These are phyloP conservation scores for Paecilomyces dactylethromorphus DNA, from an alignment of 2,329 filamentous ascomycete genomes.

Conservation along the genomic window DNA sequence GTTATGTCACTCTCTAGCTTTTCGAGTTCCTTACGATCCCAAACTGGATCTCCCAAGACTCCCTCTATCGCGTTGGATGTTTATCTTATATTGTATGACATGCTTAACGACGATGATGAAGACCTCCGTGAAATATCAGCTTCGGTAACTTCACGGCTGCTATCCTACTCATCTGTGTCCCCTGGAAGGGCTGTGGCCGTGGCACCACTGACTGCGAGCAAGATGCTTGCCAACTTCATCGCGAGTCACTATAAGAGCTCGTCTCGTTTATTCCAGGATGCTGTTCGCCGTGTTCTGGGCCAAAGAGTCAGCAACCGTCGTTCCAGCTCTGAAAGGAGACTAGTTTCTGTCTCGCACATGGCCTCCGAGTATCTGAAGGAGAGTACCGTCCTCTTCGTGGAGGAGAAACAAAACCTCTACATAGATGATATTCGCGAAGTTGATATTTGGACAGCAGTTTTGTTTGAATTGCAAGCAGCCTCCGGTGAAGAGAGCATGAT, in stretches of 20 bases:
- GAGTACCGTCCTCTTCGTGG: slow-evolving; percentile 59
- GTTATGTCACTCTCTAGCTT: slow-evolving; percentile 28
- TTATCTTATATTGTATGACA: slow-evolving; percentile 64
- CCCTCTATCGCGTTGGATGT: slow-evolving; percentile 43
- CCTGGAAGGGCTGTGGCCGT: slow-evolving; percentile 24
- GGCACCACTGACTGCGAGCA: slow-evolving; percentile 45
- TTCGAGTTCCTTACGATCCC: slow-evolving; percentile 35
- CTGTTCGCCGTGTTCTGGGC: slow-evolving; percentile 33
- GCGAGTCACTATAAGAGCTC: slow-evolving; percentile 26
- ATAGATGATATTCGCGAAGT: slow-evolving; percentile 74
- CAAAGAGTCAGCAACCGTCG: slow-evolving; percentile 15
- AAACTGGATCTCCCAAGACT: slow-evolving; percentile 12
- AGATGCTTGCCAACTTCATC: slow-evolving; percentile 32
- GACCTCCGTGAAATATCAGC: slow-evolving; percentile 67
- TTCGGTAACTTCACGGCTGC: slow-evolving; percentile 27
- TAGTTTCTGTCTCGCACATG: slow-evolving; percentile 17
- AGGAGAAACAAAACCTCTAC: slow-evolving; percentile 94
- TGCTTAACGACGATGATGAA: slow-evolving; percentile 84
- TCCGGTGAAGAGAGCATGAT: slow-evolving; percentile 16
- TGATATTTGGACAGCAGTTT: slow-evolving; percentile 56
- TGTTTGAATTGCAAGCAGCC: slow-evolving; percentile 28
- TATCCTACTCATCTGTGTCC: slow-evolving; percentile 27
- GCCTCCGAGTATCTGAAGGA: slow-evolving; percentile 31
- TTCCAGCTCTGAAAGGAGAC: slow-evolving; percentile 11
- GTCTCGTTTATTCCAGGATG: slow-evolving; percentile 24